These are phyloP conservation scores for Aspergillus phoenicis DNA, from an alignment of 2,329 filamentous ascomycete species.

Conservation along the genomic window DNA sequence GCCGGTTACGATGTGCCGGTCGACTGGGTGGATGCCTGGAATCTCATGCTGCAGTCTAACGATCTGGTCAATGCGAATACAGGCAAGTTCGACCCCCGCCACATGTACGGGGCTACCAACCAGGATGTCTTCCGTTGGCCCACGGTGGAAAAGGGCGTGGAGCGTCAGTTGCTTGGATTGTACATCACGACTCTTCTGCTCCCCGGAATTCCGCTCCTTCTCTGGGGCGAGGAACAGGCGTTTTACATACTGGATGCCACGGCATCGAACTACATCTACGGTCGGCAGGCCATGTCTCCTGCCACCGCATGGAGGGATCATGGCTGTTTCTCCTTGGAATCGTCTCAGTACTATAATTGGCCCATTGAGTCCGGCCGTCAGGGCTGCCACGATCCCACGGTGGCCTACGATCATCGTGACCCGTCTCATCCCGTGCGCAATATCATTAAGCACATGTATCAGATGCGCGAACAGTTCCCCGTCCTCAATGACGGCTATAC, in stretches of 20 bases:
- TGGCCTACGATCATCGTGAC: constrained; percentile 63
- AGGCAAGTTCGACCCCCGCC: constrained; percentile 62
- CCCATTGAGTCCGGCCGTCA: constrained; percentile 55
- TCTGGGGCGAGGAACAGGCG: constrained; percentile 67
- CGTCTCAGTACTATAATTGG: constrained; percentile 59
- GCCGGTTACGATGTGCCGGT: constrained; percentile 55
- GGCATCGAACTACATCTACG: constrained; percentile 65
- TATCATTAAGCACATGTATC: constrained; percentile 62
- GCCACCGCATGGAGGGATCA: constrained; percentile 64
- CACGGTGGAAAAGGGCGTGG: constrained; percentile 57
- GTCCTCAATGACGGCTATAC: constrained; percentile 62
- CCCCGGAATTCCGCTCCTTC: constrained; percentile 62
- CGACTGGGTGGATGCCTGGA: constrained; percentile 59
- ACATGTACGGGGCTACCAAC: constrained; percentile 65
- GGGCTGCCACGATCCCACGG: constrained; percentile 59
- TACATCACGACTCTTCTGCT: constrained; percentile 61
- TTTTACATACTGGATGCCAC: constrained; percentile 66
- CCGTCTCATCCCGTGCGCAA: constrained; percentile 62
- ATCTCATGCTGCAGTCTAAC: constrained; percentile 58
- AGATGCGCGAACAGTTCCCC: constrained; percentile 58
- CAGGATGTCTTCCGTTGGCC: constrained; percentile 68
- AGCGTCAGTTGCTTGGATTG: constrained; percentile 58
- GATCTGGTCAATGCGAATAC: constrained; percentile 62
- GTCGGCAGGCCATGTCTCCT: constrained; percentile 62
- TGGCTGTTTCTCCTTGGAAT: constrained; percentile 61